A percentile compares a stretch with the other conserved stretches of the same genome.
These are phyloP conservation scores for Salix brachista DNA, from an alignment of 345 rosid species.

Conservation along the genomic window DNA sequence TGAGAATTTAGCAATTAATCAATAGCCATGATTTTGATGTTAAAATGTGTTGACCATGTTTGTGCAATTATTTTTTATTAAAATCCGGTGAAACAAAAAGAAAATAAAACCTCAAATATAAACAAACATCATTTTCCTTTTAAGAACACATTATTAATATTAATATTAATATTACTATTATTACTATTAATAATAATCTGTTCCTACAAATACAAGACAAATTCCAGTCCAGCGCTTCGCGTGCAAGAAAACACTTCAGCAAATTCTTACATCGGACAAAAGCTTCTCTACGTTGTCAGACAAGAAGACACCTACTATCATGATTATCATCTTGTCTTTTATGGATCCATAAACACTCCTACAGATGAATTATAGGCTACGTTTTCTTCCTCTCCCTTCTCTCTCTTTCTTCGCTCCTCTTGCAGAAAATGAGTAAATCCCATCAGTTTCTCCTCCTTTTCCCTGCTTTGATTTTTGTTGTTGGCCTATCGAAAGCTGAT, in stretches of 20 bases:
- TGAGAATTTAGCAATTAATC: too few relatives aligned
- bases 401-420: not conserved
- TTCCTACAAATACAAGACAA: too few relatives aligned
- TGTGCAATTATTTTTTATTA: too few relatives aligned
- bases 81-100: too few relatives aligned
- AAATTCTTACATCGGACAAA: not conserved
- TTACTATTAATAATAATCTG: too few relatives aligned
- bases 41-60: too few relatives aligned
- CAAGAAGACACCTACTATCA: not conserved
- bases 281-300: not conserved
- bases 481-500: constrained; percentile 22
- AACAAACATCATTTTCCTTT: too few relatives aligned
- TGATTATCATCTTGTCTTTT: not conserved
- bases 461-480: constrained; percentile 18
- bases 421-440: constrained; percentile 17
- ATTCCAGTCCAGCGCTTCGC: not conserved
- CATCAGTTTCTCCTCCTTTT: constrained; percentile 13
- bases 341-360: not conserved
- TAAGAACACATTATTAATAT: too few relatives aligned
- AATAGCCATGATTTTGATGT: too few relatives aligned
- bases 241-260: not conserved
- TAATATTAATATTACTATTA: too few relatives aligned
- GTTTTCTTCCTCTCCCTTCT: not conserved
- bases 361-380: not conserved
- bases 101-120: too few relatives aligned